Base-by-base conservation (phyloP, 2,329 filamentous ascomycete species). In the Microsporum ferrugineum region DNA sequence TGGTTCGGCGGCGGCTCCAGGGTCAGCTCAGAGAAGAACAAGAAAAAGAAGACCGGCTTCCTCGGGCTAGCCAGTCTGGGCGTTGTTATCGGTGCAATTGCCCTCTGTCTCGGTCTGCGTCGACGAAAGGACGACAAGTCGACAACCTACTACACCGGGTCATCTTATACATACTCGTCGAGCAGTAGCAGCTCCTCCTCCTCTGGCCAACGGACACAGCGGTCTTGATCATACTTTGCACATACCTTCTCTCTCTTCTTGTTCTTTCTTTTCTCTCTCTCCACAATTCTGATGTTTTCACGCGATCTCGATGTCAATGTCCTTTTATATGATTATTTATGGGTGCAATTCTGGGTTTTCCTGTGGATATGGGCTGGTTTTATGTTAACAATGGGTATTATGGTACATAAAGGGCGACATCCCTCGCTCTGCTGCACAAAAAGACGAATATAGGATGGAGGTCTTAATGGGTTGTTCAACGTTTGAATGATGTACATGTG, bases 31-130 rank as follows among this genome's bases (percentile, higher is more conserved):
- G 34, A 69, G 70, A 73, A 73, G 66, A 75, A 5, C 5, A 36
- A 72, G 59, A 73, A 69, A 70, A 73, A 73, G 66, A 75, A 72
- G 60, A 73, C 71, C 36, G 65, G 63, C 27, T 63, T 62, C 34
- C 67, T 70, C 51, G 71, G 71, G 49, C 68, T 75, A 61, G 72
- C 74, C n/a, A 75, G 71, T 38, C 68, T 78, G 47, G 76, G 72
- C n/a, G 74, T 76, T 29, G 66, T 75, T 10, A 63, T 78, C 56
- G 76, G 75, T 57, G 75, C 73, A 8, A 64, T 80, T 61, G 77
- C 77, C 8, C 65, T 79, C 17, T 73, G 76, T 51, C 67, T 80
- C 49, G 78, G 78, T 5, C 61, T 80, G 67, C 77, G 73, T 70
- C 72, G 76, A 64, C 71, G 69, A 62, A 71, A 66, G 58, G 67